Evolutionary conservation across 2,329 filamentous ascomycete genomes (phyloP).

Genomic region (Aspergillus oerlinghausenensis): DNA sequence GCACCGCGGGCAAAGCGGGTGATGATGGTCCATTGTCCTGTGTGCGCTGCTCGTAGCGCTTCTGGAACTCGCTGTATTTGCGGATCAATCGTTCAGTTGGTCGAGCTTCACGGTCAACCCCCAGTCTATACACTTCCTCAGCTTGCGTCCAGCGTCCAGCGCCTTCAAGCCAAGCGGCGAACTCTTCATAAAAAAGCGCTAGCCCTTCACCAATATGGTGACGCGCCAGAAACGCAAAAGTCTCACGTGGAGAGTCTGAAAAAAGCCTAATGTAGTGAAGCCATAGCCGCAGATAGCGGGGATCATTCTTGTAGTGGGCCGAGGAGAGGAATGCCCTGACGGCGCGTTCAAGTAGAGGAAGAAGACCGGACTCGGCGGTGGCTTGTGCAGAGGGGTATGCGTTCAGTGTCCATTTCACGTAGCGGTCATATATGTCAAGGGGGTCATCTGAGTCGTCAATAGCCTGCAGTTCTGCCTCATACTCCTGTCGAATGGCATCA

Average conservation of each 20-base stretch:
- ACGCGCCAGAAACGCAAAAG: slow-evolving; percentile 83
- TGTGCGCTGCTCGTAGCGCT: slow-evolving; percentile 65
- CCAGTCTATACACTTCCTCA: slow-evolving; percentile 87
- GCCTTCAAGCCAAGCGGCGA: slow-evolving; percentile 84
- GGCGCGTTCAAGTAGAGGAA: slow-evolving; percentile 83
- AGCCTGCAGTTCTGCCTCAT: slow-evolving; percentile 73
- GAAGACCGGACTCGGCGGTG: slow-evolving; percentile 83
- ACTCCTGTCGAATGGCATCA: slow-evolving; percentile 74
- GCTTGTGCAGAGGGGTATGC: slow-evolving; percentile 92
- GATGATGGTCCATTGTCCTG: slow-evolving; percentile 68
- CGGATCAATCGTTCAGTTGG: slow-evolving; percentile 75
- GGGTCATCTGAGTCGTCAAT: slow-evolving; percentile 90
- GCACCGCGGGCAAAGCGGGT: slow-evolving; percentile 76
- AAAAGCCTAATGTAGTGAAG: slow-evolving; percentile 90
- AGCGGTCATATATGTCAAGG: slow-evolving; percentile 90
- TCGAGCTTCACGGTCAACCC: slow-evolving; percentile 81
- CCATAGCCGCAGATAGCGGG: slow-evolving; percentile 89
- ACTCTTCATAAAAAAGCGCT: slow-evolving; percentile 95
- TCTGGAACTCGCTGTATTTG: slow-evolving; percentile 90
- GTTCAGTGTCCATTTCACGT: slow-evolving; percentile 94
- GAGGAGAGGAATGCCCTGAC: slow-evolving; percentile 86
- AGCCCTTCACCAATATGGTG: slow-evolving; percentile 82
- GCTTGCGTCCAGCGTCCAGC: slow-evolving; percentile 83
- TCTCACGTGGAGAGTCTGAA: slow-evolving; percentile 86
- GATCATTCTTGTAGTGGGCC: slow-evolving; percentile 88